Evolutionary conservation across 176 grass and related monocot species (phyloP), one percentile per base, ranked within the genome.

Genomic region (Oryza meridionalis): DNA sequence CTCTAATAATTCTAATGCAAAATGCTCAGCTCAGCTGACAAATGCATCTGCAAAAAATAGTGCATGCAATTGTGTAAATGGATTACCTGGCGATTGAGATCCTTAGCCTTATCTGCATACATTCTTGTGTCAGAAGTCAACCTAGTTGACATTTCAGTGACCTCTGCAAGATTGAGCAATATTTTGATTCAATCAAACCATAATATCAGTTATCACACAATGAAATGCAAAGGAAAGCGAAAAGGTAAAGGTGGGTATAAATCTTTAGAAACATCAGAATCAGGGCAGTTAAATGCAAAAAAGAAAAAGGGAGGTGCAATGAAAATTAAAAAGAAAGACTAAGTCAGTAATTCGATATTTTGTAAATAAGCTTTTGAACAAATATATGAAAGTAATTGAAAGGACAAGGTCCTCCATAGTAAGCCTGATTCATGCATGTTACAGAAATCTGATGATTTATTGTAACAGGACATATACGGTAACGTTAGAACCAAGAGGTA

Each of bases 61-160:
- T 47, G 47, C 31, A 25, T 69, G 51, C 29, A 21, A 86, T 51
- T 44, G 24, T 79, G 51, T 21, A 88, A 5, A 69, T 13, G 27
- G 26, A 71, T 81, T 81, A 97, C 94, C 94, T 97, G 94, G 31
- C 94, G 82, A 88, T 97, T 94, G 77, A 97, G 86, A 76, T 97
- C 92, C 90, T 94, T 97, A n/a, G 92, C 94, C 86, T 97, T 97
- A 64, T 97, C 84, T 70, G 94, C 94, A 38, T 97, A 97, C 37
- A 97, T 81, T 84, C 92, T 91, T 13, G 94, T 94, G 80, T 97
- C 94, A 84, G 90, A 94, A 42, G 90, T 94, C 87, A 97, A 84
- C 81, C 92, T 86, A 75, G 77, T 97, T 69, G 92, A 97, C 87
- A 97, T 92, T 94, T 94, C 92, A 87, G 90, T 97, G 74, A 98